A percentile compares a stretch with the other conserved stretches of the same genome.
phyloP scores from a whole-genome alignment of 1,284 basidiomycete species.

The Chalciporus sp. region DNA sequence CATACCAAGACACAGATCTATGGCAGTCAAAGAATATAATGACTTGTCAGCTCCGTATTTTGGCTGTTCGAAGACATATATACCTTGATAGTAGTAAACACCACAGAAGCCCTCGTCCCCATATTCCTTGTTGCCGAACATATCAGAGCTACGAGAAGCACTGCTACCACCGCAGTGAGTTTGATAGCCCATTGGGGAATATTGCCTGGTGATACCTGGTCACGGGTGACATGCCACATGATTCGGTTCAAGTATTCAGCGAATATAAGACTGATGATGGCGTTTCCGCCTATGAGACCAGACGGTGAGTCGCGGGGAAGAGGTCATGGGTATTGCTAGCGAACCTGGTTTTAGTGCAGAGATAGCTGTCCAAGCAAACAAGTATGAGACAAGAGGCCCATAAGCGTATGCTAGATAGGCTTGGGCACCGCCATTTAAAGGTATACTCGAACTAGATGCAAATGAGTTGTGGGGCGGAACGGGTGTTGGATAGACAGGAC shows the following conservation, averaged over 20 bases:
- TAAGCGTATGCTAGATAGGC: slow-evolving; percentile 91
- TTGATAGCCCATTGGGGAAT: slow-evolving; percentile 95
- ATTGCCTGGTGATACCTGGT: slow-evolving; percentile 69
- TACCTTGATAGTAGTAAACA: slow-evolving; percentile 88
- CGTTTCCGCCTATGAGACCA: slow-evolving; percentile 55
- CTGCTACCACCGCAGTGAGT: slow-evolving; percentile 76
- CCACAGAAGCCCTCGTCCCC: slow-evolving; percentile 81
- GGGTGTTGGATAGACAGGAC: slow-evolving; percentile 29
- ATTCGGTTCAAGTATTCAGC: slow-evolving; percentile 88
- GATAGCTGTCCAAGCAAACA: slow-evolving; percentile 91
- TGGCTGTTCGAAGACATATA: slow-evolving; percentile 13
- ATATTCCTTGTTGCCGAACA: slow-evolving; percentile 81
- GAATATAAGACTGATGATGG: slow-evolving; percentile 73
- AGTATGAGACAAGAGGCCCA: slow-evolving; percentile 82
- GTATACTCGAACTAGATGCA: slow-evolving; percentile 51
- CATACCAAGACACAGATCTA: slow-evolving; percentile 63
- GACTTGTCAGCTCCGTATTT: slow-evolving; percentile 6
- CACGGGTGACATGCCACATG: slow-evolving; percentile 65
- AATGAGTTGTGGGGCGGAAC: neutral
- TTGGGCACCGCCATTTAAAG: slow-evolving; percentile 88
- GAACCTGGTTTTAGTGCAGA: slow-evolving; percentile 83
- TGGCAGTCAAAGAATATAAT: neutral
- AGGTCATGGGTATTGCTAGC: slow-evolving; percentile 2
- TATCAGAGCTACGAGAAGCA: slow-evolving; percentile 72
- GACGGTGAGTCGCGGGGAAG: slow-evolving; percentile 3